A percentile compares a stretch with the other conserved stretches of the same genome.
Evolutionary conservation across 768 basidiomycete genomes (phyloP).

Genomic region (Hebeloma cylindrosporum): DNA sequence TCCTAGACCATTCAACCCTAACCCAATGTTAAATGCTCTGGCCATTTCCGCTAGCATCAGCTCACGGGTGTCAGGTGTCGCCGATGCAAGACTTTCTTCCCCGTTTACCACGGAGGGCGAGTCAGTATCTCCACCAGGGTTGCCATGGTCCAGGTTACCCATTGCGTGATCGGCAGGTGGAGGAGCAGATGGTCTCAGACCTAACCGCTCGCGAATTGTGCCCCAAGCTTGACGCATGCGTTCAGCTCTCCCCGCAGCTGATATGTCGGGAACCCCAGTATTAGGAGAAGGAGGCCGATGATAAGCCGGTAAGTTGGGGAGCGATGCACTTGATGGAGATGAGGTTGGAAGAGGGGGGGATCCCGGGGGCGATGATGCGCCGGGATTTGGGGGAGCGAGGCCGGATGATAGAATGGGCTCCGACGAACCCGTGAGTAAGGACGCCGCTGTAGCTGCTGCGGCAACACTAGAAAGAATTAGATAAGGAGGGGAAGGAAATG

Average conservation of each 20-base stretch:
- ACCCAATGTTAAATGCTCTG: constrained; percentile 72
- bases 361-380: constrained; percentile 4
- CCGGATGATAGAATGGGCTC: constrained; percentile 63
- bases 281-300: constrained; percentile 48
- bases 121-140: constrained; percentile 1
- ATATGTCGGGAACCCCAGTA: constrained; percentile 32
- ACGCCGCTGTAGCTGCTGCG: constrained; percentile 89
- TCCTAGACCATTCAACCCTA: constrained; percentile 44
- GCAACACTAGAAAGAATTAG: constrained; percentile 54
- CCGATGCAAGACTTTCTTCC: constrained; percentile 7
- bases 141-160: constrained; percentile 1
- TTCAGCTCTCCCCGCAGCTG: constrained; percentile 36
- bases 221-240: constrained; percentile 68
- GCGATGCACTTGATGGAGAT: constrained; percentile 40
- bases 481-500: constrained; percentile 3
- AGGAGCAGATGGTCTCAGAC: constrained; percentile 37
- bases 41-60: constrained; percentile 81
- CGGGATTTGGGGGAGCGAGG: constrained; percentile 39
- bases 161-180: constrained; percentile 9
- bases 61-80: constrained; percentile 55
- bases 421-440: constrained; percentile 72
- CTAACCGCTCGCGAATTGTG: constrained; percentile 66
- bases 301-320: constrained; percentile 15
- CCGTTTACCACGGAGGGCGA: constrained; percentile 1
- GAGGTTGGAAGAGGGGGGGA: constrained; percentile 11